Percentiles rank a stretch among this genome's conserved stretches.
Evolutionary conservation across 495 filamentous ascomycete genomes (phyloP).

Genomic region (Hypoxylon lienhwacheense): DNA sequence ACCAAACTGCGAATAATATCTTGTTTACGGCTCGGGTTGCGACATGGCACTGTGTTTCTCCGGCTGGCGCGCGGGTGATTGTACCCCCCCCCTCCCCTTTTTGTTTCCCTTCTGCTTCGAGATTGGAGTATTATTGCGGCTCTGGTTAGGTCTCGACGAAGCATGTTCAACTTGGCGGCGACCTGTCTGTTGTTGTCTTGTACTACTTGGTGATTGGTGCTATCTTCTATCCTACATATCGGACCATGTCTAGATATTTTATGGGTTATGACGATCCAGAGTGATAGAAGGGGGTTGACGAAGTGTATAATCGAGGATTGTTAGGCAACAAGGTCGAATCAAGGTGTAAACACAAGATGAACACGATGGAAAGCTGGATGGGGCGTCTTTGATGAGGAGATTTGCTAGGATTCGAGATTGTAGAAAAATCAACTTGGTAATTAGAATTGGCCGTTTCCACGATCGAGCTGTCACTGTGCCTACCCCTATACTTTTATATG

Average conservation of each 20-base stretch:
- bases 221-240: slow-evolving; percentile 10
- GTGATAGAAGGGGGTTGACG: slow-evolving; percentile 1
- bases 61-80: slow-evolving; percentile 18
- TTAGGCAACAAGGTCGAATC: background rate
- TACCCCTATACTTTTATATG: too few species aligned
- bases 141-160: slow-evolving; percentile 16
- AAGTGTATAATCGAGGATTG: slow-evolving; percentile 1
- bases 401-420: background rate
- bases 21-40: background rate
- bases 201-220: slow-evolving; percentile 6
- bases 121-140: background rate
- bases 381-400: slow-evolving; percentile 8
- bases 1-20: slow-evolving; percentile 1
- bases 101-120: background rate
- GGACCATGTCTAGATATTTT: slow-evolving; percentile 4
- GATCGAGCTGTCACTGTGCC: too few species aligned
- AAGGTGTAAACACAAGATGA: slow-evolving; percentile 1
- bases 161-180: slow-evolving; percentile 1
- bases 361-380: too few species aligned
- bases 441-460: slow-evolving; percentile 11
- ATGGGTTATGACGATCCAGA: slow-evolving; percentile 5
- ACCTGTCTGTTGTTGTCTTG: slow-evolving; percentile 2
- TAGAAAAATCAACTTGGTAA: slow-evolving; percentile 21
- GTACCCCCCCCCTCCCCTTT: too few species aligned
- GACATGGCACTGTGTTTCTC: slow-evolving; percentile 1